A percentile compares a stretch with the other conserved stretches of the same genome.
Conservation (phyloP, 805 yeast species). For the Scheffersomyces ergatensis region DNA sequence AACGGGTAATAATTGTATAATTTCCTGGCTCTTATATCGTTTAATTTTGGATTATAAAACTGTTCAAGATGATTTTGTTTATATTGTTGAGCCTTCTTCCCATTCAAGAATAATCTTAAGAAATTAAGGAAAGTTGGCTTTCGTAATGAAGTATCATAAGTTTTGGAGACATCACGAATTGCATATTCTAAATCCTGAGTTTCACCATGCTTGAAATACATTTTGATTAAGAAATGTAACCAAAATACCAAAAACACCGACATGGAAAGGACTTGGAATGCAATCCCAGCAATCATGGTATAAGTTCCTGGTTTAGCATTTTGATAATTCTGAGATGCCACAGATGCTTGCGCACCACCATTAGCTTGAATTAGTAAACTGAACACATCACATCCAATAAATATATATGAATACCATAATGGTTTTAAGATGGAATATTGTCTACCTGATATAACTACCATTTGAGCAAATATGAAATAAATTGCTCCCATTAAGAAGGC, state of each 20-base stretch:
- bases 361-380: conserved; percentile 33
- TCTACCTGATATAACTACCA: conserved; percentile 32
- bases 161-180: conserved; percentile 13
- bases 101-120: conserved; percentile 26
- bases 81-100: conserved; percentile 16
- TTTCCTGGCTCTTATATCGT: conserved; percentile 16
- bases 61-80: conserved; percentile 19
- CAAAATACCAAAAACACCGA: conserved; percentile 28
- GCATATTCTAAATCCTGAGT: conserved; percentile 5
- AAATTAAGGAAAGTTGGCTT: conserved; percentile 21
- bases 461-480: conserved; percentile 35
- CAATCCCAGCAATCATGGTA: conserved; percentile 37
- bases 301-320: conserved; percentile 25
- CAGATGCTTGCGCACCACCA: conserved; percentile 38
- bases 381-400: conserved; percentile 31
- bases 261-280: conserved; percentile 36
- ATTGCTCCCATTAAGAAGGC: conserved; percentile 41
- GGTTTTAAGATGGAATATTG: conserved; percentile 35
- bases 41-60: conserved; percentile 23
- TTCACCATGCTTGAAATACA: conserved; percentile 22
- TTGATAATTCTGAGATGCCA: conserved; percentile 18
- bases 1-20: conserved; percentile 27
- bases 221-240: conserved; percentile 26
- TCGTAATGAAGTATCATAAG: too few relatives aligned
- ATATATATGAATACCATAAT: conserved; percentile 39